Percentiles rank a stretch among this genome's conserved stretches.
phyloP scores from a whole-genome alignment of 192 early-diverging fungal species.

The Coemansia sp. region DNA sequence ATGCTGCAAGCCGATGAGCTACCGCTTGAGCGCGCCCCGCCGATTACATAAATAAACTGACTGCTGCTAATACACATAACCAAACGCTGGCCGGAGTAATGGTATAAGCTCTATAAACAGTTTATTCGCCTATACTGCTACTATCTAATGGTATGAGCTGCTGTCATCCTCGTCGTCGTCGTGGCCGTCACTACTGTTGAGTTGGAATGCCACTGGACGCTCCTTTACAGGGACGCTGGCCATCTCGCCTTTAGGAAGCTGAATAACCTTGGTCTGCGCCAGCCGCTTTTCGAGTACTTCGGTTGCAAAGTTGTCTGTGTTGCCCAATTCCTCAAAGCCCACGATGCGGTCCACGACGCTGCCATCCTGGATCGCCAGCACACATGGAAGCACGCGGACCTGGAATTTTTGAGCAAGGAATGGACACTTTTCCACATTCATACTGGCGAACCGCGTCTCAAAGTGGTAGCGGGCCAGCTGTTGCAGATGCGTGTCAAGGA shows the following conservation, averaged over 20 bases:
- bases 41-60: too few relatives aligned
- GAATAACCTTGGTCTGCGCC: slow-evolving; percentile 56
- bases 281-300: slow-evolving; percentile 70
- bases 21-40: too few relatives aligned
- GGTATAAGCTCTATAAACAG: too few relatives aligned
- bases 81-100: too few relatives aligned
- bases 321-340: slow-evolving; percentile 95
- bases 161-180: background rate
- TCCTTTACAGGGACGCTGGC: slow-evolving; percentile 31
- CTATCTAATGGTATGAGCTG: background rate
- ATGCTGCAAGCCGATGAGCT: too few relatives aligned
- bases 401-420: slow-evolving; percentile 90
- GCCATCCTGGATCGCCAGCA: slow-evolving; percentile 77
- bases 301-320: slow-evolving; percentile 81
- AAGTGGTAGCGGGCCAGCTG: slow-evolving; percentile 79
- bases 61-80: too few relatives aligned
- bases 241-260: slow-evolving; percentile 43
- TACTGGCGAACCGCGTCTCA: slow-evolving; percentile 83
- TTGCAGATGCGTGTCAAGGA: slow-evolving; percentile 87
- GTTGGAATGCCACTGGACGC: slow-evolving; percentile 28
- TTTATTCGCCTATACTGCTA: too few relatives aligned
- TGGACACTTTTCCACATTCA: slow-evolving; percentile 84
- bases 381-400: slow-evolving; percentile 84
- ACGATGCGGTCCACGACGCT: slow-evolving; percentile 70
- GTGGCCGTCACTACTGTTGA: background rate